Conservation (phyloP, 768 basidiomycete genomes). For the Pleurotus platypus region DNA sequence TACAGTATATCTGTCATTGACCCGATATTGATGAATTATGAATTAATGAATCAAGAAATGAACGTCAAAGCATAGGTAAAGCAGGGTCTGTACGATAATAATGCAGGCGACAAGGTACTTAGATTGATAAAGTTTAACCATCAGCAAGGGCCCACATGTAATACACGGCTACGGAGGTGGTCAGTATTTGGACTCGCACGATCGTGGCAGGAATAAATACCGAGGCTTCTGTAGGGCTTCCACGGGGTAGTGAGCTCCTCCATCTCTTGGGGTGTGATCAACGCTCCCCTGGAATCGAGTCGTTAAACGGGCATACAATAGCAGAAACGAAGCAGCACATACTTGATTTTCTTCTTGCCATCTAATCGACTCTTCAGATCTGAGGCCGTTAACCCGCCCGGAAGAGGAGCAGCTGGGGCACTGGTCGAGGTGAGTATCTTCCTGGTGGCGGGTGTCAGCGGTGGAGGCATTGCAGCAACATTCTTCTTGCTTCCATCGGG, state of each 20-base stretch:
- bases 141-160: slow-evolving; percentile 86
- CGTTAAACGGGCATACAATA: neutral
- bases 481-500: slow-evolving; percentile 20
- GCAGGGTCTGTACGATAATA: no score
- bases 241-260: slow-evolving; percentile 69
- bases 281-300: slow-evolving; percentile 46
- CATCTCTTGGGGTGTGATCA: slow-evolving; percentile 83
- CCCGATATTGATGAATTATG: no score
- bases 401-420: slow-evolving; percentile 35
- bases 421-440: slow-evolving; percentile 41
- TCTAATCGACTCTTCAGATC: slow-evolving; percentile 57
- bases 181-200: neutral
- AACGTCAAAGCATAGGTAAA: no score
- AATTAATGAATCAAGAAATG: no score
- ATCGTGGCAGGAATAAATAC: slow-evolving; percentile 31
- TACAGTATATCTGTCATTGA: no score
- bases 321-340: slow-evolving; percentile 17
- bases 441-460: slow-evolving; percentile 69
- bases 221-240: slow-evolving; percentile 81
- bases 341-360: slow-evolving; percentile 76
- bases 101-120: neutral
- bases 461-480: slow-evolving; percentile 42
- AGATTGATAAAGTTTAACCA: slow-evolving; percentile 3
- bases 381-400: slow-evolving; percentile 54
- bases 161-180: slow-evolving; percentile 53